Percentiles rank a stretch among this genome's conserved stretches.
Conservation (phyloP, 1,139 yeast genomes). For the Candida tetrigidarum region DNA sequence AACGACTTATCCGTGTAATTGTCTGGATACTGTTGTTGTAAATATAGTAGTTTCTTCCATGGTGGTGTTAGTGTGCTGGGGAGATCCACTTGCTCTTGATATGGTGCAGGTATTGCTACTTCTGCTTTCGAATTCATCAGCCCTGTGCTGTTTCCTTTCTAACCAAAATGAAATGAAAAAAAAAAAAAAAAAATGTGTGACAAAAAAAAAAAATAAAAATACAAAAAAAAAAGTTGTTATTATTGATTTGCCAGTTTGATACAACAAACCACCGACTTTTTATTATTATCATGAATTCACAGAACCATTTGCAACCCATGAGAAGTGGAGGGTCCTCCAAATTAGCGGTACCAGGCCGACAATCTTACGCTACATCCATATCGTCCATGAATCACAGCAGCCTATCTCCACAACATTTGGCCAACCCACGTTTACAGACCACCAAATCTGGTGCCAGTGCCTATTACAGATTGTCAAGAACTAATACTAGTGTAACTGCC, state of each 20-base stretch:
- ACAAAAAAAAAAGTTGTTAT: too few species aligned
- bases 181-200: background rate
- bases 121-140: background rate
- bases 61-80: conserved; percentile 7
- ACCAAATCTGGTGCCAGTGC: conserved; percentile 21
- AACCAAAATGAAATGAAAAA: background rate
- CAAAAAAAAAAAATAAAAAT: background rate
- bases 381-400: conserved; percentile 15
- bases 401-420: conserved; percentile 10
- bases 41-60: conserved; percentile 91
- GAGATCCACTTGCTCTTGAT: background rate
- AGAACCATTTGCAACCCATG: conserved; percentile 8
- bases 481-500: conserved; percentile 29
- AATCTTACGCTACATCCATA: conserved; percentile 16
- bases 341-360: conserved; percentile 17
- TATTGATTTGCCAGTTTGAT: too few species aligned
- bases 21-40: conserved; percentile 87
- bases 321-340: conserved; percentile 9
- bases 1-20: conserved; percentile 86
- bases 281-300: conserved; percentile 4
- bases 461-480: conserved; percentile 26
- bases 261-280: too few species aligned
- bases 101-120: background rate
- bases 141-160: too few species aligned
- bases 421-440: conserved; percentile 6